phyloP scores from a whole-genome alignment of 1,139 yeast species.

The Hansenula sp. region DNA sequence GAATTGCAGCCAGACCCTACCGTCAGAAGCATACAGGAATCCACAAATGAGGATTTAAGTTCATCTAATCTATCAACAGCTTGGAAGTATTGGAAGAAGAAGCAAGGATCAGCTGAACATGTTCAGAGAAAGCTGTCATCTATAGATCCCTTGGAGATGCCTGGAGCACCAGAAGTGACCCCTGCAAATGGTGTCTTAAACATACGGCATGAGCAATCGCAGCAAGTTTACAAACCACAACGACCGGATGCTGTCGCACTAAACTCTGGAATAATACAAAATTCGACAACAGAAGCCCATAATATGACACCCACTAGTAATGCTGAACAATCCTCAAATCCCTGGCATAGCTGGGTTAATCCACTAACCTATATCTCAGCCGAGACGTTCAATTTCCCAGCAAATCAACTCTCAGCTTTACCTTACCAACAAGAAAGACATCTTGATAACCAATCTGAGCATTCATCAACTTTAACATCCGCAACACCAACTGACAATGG shows the following conservation, averaged over 20 bases:
- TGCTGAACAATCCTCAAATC: not conserved
- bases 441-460: slow-evolving; percentile 8
- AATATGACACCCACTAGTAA: not conserved
- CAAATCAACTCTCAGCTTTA: not conserved
- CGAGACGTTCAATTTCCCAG: slow-evolving; percentile 5
- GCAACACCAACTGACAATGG: slow-evolving; percentile 2
- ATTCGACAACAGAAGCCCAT: not conserved
- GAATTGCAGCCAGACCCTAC: not conserved
- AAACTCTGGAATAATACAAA: no score
- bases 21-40: not conserved
- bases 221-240: not conserved
- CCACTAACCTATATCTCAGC: slow-evolving; percentile 16
- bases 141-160: slow-evolving; percentile 12
- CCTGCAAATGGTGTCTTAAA: not conserved
- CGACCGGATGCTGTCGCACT: not conserved
- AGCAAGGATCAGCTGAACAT: slow-evolving; percentile 19
- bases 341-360: slow-evolving; percentile 14
- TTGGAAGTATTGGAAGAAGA: slow-evolving; percentile 20
- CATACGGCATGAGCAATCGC: not conserved
- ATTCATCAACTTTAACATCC: slow-evolving; percentile 6
- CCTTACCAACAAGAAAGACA: not conserved
- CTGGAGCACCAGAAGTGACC: not conserved
- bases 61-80: slow-evolving; percentile 10
- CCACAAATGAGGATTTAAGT: not conserved
- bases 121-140: slow-evolving; percentile 10